Conservation (phyloP, 495 filamentous ascomycete species). For the Hypomontagnella submonticulosa region DNA sequence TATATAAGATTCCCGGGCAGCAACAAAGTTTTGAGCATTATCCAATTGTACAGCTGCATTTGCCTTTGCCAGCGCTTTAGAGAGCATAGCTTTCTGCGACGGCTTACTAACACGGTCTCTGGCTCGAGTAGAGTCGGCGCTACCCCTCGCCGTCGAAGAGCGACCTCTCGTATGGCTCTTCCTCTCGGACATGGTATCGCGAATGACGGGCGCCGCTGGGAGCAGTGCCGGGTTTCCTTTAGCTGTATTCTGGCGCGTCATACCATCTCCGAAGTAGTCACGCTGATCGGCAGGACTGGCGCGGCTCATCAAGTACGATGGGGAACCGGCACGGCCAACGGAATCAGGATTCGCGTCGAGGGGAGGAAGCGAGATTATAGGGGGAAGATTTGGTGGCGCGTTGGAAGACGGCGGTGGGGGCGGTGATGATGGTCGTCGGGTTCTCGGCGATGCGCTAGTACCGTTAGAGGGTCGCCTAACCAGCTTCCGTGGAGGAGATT, state of each 20-base stretch:
- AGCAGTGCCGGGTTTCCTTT: conserved; percentile 33
- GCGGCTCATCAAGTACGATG: conserved; percentile 30
- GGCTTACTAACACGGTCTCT: conserved; percentile 54
- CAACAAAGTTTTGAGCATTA: conserved; percentile 93
- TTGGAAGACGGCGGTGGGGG: conserved; percentile 49
- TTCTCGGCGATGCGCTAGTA: conserved; percentile 37
- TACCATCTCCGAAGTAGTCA: conserved; percentile 38
- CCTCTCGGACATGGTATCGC: conserved; percentile 43
- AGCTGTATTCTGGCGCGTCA: conserved; percentile 22
- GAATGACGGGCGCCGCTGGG: conserved; percentile 38
- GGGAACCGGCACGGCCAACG: conserved; percentile 24
- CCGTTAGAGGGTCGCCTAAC: conserved; percentile 35
- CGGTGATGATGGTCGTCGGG: conserved; percentile 36
- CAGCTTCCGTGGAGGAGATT: conserved; percentile 43
- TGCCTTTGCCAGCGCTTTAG: conserved; percentile 91
- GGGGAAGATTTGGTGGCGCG: conserved; percentile 48
- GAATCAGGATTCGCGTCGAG: conserved; percentile 42
- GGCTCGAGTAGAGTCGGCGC: conserved; percentile 51
- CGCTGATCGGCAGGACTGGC: conserved; percentile 35
- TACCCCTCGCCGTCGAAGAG: conserved; percentile 57
- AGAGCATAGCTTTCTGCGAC: conserved; percentile 95
- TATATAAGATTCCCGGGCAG: conserved; percentile 88
- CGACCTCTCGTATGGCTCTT: conserved; percentile 62
- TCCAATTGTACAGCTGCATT: conserved; percentile 95
- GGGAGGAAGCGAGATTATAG: conserved; percentile 43